These are phyloP conservation scores for Alternaria dauci DNA, from an alignment of 2,329 filamentous ascomycete genomes.

Conservation along the genomic window DNA sequence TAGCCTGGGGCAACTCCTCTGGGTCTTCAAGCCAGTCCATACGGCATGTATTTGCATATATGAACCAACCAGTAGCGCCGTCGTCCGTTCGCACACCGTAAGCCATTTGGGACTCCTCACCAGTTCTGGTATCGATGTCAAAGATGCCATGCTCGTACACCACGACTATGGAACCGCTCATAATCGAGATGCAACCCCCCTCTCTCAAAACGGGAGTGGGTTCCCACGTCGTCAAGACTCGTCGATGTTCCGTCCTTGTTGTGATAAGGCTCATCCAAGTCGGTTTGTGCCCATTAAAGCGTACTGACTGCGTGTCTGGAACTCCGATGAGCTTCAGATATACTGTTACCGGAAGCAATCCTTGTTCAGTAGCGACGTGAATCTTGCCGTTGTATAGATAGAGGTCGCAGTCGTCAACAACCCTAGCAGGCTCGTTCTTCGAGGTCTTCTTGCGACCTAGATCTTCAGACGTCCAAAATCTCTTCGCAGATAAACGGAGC, in stretches of 20 bases:
- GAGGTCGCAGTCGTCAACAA: conserved; percentile 27
- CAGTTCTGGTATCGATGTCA: neutral
- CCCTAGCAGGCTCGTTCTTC: conserved; percentile 4
- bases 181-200: neutral
- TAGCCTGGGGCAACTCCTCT: neutral
- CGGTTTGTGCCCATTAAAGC: conserved; percentile 28
- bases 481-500: neutral
- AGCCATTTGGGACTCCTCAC: conserved; percentile 1
- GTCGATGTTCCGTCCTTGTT: neutral
- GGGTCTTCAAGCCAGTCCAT: conserved; percentile 12
- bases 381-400: conserved; percentile 26
- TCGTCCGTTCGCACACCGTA: conserved; percentile 3
- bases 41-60: conserved; percentile 10
- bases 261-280: conserved; percentile 21
- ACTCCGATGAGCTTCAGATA: conserved; percentile 28
- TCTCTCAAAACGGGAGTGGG: neutral
- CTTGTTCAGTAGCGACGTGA: conserved; percentile 26
- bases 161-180: neutral
- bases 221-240: neutral
- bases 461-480: conserved; percentile 9
- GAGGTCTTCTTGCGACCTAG: conserved; percentile 15
- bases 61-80: conserved; percentile 13
- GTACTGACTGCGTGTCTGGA: conserved; percentile 23
- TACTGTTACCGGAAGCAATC: conserved; percentile 22
- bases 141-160: conserved; percentile 2